A percentile compares a stretch with the other conserved stretches of the same genome.
These are phyloP conservation scores for Kwoniella sp. DNA, from an alignment of 768 basidiomycete species.

Conservation along the genomic window DNA sequence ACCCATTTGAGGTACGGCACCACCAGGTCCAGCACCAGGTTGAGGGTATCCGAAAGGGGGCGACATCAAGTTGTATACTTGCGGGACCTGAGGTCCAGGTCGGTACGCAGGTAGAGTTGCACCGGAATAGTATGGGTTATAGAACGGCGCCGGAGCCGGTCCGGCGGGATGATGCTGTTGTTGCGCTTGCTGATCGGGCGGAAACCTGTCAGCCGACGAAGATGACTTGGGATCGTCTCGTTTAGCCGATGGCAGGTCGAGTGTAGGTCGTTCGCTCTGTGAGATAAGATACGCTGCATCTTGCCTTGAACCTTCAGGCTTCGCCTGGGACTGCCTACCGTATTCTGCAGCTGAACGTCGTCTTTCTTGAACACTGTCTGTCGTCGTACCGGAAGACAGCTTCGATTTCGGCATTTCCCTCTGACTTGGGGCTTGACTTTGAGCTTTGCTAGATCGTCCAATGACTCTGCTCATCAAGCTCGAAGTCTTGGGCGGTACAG, in stretches of 20 bases:
- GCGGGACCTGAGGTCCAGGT: slow-evolving; percentile 5
- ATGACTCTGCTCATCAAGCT: slow-evolving; percentile 14
- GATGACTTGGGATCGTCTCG: slow-evolving; percentile 7
- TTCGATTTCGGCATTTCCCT: background rate
- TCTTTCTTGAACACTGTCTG: background rate
- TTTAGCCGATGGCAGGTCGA: slow-evolving; percentile 3
- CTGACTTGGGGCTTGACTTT: background rate
- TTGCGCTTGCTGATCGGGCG: slow-evolving; percentile 4
- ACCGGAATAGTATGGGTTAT: slow-evolving; percentile 20
- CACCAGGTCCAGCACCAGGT: background rate
- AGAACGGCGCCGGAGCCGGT: background rate
- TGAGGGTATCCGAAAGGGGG: slow-evolving; percentile 17
- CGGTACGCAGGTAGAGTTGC: slow-evolving; percentile 17
- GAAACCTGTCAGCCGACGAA: background rate
- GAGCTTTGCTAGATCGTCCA: background rate
- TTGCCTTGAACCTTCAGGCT: background rate
- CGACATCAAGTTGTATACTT: slow-evolving; percentile 16
- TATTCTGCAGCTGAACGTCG: background rate
- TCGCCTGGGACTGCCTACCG: background rate
- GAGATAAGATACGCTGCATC: slow-evolving; percentile 6
- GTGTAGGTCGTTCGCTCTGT: background rate
- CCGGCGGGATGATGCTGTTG: slow-evolving; percentile 6
- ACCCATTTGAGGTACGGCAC: background rate
- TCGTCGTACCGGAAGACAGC: background rate
- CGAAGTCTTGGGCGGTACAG: slow-evolving; percentile 12